Evolutionary conservation across 2,329 filamentous ascomycete genomes (phyloP), one percentile per base, ranked within the genome.

Genomic region (Coniosporium tulheliwenetii): DNA sequence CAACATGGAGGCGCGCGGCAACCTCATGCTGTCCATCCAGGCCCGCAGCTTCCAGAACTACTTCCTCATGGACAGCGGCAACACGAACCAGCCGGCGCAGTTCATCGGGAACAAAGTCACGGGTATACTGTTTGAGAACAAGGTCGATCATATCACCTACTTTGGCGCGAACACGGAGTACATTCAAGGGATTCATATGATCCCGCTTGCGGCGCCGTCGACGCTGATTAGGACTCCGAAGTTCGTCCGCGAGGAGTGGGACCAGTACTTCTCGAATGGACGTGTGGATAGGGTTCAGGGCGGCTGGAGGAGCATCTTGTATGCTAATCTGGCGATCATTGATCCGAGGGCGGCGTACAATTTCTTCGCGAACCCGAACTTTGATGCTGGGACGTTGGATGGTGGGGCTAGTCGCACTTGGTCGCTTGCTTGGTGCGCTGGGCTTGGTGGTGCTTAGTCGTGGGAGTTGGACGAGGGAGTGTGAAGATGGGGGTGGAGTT

Each of bases 71-170:
- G 69, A 71, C 5, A 67, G 61, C 33, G 65, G 72, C 59, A 94
- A 94, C 58, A 67, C 61, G 14, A 71, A 73, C 39, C 75, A 94
- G 51, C 89, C 89, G 0, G 50, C 69, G 1, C 65, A 79, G n/a
- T 94, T 93, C 55, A 77, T 84, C 46, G 73, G 67, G 35, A 96
- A 96, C 67, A 86, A 82, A 60, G 67, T 73, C 5, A 67, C 70
- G 1, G 74, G 73, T 12, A 76, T 78, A 75, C 57, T 93, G 8
- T 96, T 95, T 52, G 89, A 96, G 62, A 95, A 95, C 66, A 96
- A 96, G 63, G 73, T 86, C 41, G 85, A 96, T 57, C 85, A 95
- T 60, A 81, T 82, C 3, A 95, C 89, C 1, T 95, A 85, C 62
- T 95, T 95, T 52, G 84, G 85, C 37, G 58, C 44, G 15, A 49